phyloP scores from a whole-genome alignment of 345 rosid genomes.

The Sisymbrium altissimum region DNA sequence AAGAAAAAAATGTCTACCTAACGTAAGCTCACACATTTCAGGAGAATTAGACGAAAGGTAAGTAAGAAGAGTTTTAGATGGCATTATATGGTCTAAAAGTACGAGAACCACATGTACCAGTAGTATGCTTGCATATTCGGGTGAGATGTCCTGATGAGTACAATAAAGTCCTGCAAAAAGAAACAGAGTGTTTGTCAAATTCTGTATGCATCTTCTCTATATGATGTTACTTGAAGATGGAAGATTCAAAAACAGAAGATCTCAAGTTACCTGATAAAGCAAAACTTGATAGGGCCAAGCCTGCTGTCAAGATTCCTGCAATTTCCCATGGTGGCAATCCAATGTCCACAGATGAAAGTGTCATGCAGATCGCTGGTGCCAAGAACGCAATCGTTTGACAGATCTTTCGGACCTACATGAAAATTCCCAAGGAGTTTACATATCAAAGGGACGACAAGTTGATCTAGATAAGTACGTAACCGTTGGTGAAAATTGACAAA shows the following conservation, averaged over 20 bases:
- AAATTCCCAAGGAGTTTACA: constrained; percentile 20
- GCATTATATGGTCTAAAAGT: neutral
- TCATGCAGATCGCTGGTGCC: constrained; percentile 92
- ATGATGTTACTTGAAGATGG: neutral
- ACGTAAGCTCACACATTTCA: neutral
- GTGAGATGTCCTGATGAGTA: constrained; percentile 96
- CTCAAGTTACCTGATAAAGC: constrained; percentile 70
- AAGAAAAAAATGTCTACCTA: neutral
- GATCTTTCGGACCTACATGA: constrained; percentile 75
- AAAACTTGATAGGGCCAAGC: constrained; percentile 90
- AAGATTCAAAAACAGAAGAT: neutral
- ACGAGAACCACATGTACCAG: constrained; percentile 42
- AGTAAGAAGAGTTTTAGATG: neutral
- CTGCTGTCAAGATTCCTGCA: constrained; percentile 79
- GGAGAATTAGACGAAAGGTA: neutral
- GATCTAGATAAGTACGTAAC: neutral
- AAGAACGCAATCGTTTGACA: constrained; percentile 88
- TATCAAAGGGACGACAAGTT: neutral
- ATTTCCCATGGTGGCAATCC: constrained; percentile 94
- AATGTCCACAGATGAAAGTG: constrained; percentile 73
- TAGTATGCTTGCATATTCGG: constrained; percentile 90
- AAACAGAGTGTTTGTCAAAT: neutral
- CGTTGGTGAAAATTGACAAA: neutral
- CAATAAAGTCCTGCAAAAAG: constrained; percentile 50
- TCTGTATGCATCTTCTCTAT: neutral